Evolutionary conservation across 1,139 yeast species (phyloP), one percentile per base, ranked within the genome.

Genomic region (Arxiozyma bovina): DNA sequence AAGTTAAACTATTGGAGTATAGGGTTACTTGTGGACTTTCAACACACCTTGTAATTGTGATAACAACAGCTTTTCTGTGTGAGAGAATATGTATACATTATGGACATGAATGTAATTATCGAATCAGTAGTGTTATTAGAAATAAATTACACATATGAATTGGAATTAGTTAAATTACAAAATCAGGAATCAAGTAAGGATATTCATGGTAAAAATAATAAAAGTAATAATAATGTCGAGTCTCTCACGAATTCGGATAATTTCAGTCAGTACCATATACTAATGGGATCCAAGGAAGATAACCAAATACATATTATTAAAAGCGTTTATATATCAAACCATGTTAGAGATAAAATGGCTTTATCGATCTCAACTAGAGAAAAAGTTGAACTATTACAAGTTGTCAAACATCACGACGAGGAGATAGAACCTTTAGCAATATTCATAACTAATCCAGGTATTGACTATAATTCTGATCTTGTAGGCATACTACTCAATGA

Each of bases 121-220:
- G 51, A 50, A n/a, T 25, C 34, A 21, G 47, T 50, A 4, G 23
- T 34, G 0, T n/a, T 50, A 21, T 44, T 38, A n/a, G 51, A 50
- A 43, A 38, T 50, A 4, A 50, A 50, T 34, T 50, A 50, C n/a
- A 11, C 4, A 5, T 43, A 43, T 34, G 51, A 50, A 43, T 22
- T 34, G 30, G 43, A 43, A 43, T 22, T n/a, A 11, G 38, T 34
- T 11, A 34, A 44, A 34, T 46, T 42, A 20, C 22, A 21, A 34
- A 34, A 34, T 1, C 6, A 12, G 6, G 8, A 3, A n/a, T 15
- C n/a, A 34, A 34, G 12, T 34, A 34, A 34, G n/a, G 12, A 12
- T 34, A 34, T 12, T 30, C 41, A 45, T 12, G 7, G 17, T 8
- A 20, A 30, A 11, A 21, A 30, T 20, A 34, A 12, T 11, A 46